phyloP scores from a whole-genome alignment of 108 stramenopile species.

The Cyclotella choctawhatcheeana region DNA sequence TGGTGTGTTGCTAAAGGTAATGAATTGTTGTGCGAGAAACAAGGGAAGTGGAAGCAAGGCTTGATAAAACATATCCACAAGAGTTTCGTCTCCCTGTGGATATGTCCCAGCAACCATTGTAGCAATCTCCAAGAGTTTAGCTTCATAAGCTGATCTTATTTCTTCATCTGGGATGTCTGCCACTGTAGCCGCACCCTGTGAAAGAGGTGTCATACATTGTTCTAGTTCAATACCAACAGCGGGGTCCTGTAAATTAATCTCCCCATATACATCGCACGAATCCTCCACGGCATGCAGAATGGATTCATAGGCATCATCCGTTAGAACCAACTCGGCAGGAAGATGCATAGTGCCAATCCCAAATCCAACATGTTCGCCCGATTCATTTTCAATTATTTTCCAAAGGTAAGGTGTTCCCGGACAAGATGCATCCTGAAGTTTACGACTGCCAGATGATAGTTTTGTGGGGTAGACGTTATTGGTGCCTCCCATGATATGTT shows the following conservation, averaged over 20 bases:
- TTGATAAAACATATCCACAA: constrained; percentile 6
- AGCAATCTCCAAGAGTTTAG: constrained; percentile 12
- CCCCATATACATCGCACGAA: constrained; percentile 30
- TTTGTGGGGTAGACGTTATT: background rate
- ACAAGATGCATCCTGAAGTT: background rate
- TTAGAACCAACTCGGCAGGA: constrained; percentile 3
- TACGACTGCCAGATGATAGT: background rate
- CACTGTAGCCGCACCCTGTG: constrained; percentile 12
- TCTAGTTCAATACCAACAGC: background rate
- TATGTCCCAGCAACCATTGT: background rate
- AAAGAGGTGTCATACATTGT: background rate
- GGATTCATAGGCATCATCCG: constrained; percentile 8
- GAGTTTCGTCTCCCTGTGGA: background rate
- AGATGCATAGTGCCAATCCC: constrained; percentile 27
- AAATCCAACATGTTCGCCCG: constrained; percentile 27
- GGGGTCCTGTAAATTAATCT: constrained; percentile 11
- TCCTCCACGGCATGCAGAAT: constrained; percentile 9
- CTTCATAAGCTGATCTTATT: constrained; percentile 1
- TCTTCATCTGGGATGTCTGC: constrained; percentile 32
- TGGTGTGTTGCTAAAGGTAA: constrained; percentile 4
- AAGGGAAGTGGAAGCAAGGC: constrained; percentile 4
- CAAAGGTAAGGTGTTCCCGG: constrained; percentile 26
- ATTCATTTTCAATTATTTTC: constrained; percentile 24
- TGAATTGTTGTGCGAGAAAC: background rate
- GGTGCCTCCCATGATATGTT: background rate